These are phyloP conservation scores for Lipomyces yamadae DNA, from an alignment of 805 yeast genomes.

Conservation along the genomic window DNA sequence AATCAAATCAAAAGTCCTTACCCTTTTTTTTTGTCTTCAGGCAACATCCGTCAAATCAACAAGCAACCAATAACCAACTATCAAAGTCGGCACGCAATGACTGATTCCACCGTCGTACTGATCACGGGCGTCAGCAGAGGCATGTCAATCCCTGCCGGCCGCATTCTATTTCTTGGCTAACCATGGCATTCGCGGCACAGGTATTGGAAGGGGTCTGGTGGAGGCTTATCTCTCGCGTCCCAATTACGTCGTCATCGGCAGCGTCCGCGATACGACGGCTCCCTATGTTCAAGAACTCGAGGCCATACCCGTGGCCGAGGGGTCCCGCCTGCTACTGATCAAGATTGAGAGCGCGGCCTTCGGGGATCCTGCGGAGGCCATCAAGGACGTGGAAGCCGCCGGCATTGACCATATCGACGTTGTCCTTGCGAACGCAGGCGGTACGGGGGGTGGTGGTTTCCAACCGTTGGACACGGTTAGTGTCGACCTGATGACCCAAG, in stretches of 20 bases:
- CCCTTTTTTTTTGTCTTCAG: background rate
- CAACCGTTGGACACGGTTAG: background rate
- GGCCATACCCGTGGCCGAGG: background rate
- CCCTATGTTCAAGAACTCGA: background rate
- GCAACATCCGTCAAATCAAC: background rate
- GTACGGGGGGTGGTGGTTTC: background rate
- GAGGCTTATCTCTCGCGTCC: background rate
- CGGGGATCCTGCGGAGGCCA: background rate
- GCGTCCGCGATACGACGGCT: slow-evolving; percentile 1
- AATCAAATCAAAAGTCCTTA: background rate
- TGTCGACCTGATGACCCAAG: background rate
- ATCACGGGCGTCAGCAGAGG: slow-evolving; percentile 4
- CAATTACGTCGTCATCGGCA: background rate
- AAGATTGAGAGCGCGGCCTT: background rate
- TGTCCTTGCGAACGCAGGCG: background rate
- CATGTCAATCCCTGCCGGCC: background rate
- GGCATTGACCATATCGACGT: background rate
- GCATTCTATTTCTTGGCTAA: background rate
- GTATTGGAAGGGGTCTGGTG: background rate
- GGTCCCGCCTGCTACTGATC: slow-evolving; percentile 1
- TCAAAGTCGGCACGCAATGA: background rate
- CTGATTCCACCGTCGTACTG: background rate
- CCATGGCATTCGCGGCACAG: background rate
- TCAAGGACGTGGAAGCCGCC: slow-evolving; percentile 1
- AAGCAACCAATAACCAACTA: too few relatives aligned